A percentile compares a stretch with the other conserved stretches of the same genome.
These are phyloP conservation scores for Vigna reflexopilosa DNA, from an alignment of 306 rosid species.

Conservation along the genomic window DNA sequence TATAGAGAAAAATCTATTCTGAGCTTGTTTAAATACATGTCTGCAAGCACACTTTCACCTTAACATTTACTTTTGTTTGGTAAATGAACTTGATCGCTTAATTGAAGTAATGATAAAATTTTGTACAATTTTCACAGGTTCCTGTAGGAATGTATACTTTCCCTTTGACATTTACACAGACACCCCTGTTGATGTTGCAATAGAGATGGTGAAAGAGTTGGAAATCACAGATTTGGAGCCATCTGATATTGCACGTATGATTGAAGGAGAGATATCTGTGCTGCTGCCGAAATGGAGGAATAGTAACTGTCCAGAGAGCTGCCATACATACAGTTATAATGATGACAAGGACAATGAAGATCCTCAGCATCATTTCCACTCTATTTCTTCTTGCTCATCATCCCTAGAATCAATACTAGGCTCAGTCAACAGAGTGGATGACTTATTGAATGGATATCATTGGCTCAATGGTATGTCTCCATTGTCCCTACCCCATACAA, in stretches of 20 bases:
- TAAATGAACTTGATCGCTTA: background rate
- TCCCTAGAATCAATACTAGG: constrained; percentile 60
- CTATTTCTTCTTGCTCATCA: constrained; percentile 66
- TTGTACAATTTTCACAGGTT: constrained; percentile 57
- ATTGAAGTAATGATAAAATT: constrained; percentile 13
- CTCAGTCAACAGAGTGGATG: constrained; percentile 47
- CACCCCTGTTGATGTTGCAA: constrained; percentile 82
- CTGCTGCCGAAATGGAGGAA: constrained; percentile 66
- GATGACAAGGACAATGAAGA: constrained; percentile 50
- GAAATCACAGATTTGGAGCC: constrained; percentile 87
- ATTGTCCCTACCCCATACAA: constrained; percentile 7
- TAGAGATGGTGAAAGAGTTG: constrained; percentile 92
- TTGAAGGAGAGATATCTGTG: constrained; percentile 76
- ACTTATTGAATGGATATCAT: constrained; percentile 48
- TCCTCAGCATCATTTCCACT: constrained; percentile 54
- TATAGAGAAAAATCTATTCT: background rate
- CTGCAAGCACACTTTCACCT: background rate
- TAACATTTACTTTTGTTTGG: background rate
- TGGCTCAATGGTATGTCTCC: constrained; percentile 68
- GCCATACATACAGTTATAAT: constrained; percentile 57
- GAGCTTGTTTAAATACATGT: constrained; percentile 8
- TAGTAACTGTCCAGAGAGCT: constrained; percentile 44
- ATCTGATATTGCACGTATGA: constrained; percentile 81
- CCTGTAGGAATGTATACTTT: constrained; percentile 74
- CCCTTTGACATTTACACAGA: constrained; percentile 79